These are phyloP conservation scores for Camillea tinctor DNA, from an alignment of 2,329 filamentous ascomycete species.

Conservation along the genomic window DNA sequence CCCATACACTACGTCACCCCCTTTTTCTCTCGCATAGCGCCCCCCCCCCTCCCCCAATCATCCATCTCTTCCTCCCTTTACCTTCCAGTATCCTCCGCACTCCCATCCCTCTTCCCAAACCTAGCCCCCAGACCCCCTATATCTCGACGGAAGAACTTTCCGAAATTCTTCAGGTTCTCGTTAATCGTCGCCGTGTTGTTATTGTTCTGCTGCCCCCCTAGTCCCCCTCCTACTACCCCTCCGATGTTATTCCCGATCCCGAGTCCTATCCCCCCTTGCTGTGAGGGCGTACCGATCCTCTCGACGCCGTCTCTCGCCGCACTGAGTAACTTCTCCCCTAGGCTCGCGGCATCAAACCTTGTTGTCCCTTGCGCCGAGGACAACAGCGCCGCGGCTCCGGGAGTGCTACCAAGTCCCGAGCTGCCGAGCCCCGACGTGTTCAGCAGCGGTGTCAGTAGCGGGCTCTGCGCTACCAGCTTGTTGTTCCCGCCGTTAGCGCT, in stretches of 20 bases:
- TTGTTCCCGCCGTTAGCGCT: constrained; percentile 60
- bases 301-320: constrained; percentile 83
- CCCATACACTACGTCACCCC: too few species aligned
- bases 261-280: constrained; percentile 35
- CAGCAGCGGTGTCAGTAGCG: constrained; percentile 69
- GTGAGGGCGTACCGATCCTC: constrained; percentile 63
- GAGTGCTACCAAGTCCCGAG: constrained; percentile 40
- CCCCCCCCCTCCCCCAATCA: background rate
- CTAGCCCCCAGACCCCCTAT: constrained; percentile 72
- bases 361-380: constrained; percentile 29
- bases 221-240: constrained; percentile 2
- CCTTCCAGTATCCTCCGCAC: constrained; percentile 23
- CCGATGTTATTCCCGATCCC: background rate
- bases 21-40: background rate
- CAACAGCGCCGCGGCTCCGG: constrained; percentile 39
- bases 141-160: constrained; percentile 92
- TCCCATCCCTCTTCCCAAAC: constrained; percentile 64
- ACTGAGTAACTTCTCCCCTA: constrained; percentile 86
- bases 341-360: constrained; percentile 74
- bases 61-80: constrained; percentile 1
- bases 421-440: constrained; percentile 39
- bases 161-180: constrained; percentile 92
- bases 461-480: constrained; percentile 67
- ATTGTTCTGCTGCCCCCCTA: constrained; percentile 39
- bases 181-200: constrained; percentile 69